Conservation (phyloP, 2,329 filamentous ascomycete genomes). For the Fusarium irregulare region DNA sequence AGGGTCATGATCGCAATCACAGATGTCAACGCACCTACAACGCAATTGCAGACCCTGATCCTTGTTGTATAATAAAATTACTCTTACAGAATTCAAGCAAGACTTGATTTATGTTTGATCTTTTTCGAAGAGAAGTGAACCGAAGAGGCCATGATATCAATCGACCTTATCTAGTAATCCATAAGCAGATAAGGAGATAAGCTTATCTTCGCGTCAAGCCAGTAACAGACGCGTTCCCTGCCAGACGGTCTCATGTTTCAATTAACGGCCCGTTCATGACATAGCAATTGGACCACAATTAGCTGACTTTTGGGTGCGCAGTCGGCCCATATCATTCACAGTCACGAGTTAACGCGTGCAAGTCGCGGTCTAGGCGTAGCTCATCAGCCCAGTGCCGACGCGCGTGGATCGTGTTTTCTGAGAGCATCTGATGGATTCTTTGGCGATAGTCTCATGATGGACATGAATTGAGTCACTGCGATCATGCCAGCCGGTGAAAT, state of each 20-base stretch:
- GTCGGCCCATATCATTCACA: conserved; percentile 27
- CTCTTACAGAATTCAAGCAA: too few species aligned
- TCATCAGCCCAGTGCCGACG: conserved; percentile 15
- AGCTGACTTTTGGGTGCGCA: background rate
- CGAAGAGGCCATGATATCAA: too few species aligned
- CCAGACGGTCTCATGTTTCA: background rate
- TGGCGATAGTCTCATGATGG: background rate
- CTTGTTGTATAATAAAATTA: too few species aligned
- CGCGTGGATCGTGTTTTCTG: conserved; percentile 27
- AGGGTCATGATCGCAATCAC: background rate
- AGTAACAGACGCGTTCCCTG: background rate
- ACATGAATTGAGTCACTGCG: background rate
- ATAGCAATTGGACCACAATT: conserved; percentile 6
- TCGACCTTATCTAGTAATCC: background rate
- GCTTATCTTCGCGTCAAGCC: background rate
- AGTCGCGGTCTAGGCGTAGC: conserved; percentile 20
- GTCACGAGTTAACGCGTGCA: conserved; percentile 42
- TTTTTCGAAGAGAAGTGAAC: too few species aligned
- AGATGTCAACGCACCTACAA: accelerated
- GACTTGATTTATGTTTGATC: too few species aligned
- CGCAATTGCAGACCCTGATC: too few species aligned
- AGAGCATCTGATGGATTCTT: background rate
- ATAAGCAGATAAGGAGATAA: background rate
- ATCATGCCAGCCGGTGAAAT: conserved; percentile 8
- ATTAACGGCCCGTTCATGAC: background rate